Base-by-base conservation (phyloP, 352 stramenopile genomes). In the Thraustotheca clavata region DNA sequence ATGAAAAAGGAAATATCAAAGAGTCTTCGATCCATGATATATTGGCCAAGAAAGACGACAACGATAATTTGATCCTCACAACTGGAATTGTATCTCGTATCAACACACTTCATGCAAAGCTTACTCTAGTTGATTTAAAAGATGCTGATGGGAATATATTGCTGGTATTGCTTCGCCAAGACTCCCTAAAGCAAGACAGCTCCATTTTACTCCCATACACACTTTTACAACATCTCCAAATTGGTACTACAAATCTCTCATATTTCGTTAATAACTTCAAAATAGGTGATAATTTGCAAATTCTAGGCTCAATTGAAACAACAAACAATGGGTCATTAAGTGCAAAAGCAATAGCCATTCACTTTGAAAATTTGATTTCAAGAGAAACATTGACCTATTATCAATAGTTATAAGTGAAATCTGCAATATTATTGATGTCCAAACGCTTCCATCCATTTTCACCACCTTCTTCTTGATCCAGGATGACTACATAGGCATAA, bases 31-130 rank as follows among this genome's bases (percentile, higher is more conserved):
- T n/a, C n/a, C n/a, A 24, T 7, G 43, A 52, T 2, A 7, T 52
- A 14, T 31, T 52, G 12, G 43, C 43, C 14, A 31, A 6, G 22
- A 29, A 29, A 22, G 43, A 52, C 43, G 16, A 2, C n/a, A 24
- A 24, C 9, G n/a, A 52, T 31, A 11, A 20, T 11, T 9, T 29
- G 29, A 9, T 27, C n/a, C 32, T 18, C n/a, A 38, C 54, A 4
- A 9, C 33, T 3, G 54, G 57, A 38, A 22, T 24, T 16, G 41
- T 65, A 18, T 20, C 38, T 8, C 57, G 57, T 7, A 54, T 65
- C 5, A 40, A 65, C 29, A 22, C 57, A 18, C n/a, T 65, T 27
- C 57, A 65, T 26, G 57, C 26, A 4, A 50, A 65, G 35, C 29
- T 65, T 3, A 34, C 38, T 11, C 47, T 65, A 41, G 57, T 65